Evolutionary conservation across 495 filamentous ascomycete genomes (phyloP), one percentile per base, ranked within the genome.

Genomic region (Hypoxylon cercidicola): DNA sequence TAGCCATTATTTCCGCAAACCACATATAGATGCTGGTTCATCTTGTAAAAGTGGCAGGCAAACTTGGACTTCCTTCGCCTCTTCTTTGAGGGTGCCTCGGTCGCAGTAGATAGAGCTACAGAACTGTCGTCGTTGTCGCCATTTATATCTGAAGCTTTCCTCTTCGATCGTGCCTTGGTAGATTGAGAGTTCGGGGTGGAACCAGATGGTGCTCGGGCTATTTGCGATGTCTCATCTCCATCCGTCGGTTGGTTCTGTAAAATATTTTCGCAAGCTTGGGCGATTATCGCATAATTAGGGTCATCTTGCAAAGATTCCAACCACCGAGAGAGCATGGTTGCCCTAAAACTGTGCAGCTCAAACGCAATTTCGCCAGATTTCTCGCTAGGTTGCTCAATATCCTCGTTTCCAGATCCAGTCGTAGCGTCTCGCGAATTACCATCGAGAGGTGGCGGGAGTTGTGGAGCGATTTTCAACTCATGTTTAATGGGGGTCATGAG

Each of bases 11-110:
- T n/a, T 11, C 41, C n/a, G 21, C 53, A 56, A 8, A 15, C 2
- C 18, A 25, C 19, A 10, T 56, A 56, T 18, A 35, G 8, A 10
- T 46, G 28, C 41, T 56, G 53, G 18, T 56, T 56, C 53, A 34
- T 56, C 41, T 56, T 56, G 39, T 28, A 56, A 16, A 56, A 56
- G 12, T 34, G 53, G 16, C 53, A 56, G 5, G 53, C 53, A 20
- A 35, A 46, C 41, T 56, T 56, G 0, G 25, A 11, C 20, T 21
- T 45, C 20, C 43, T n/a, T 2, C 11, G 15, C 11, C 1, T 28
- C 18, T 46, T 37, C n/a, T 16, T 11, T 21, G 18, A 16, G 0
- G 53, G 30, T 0, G 7, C 15, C 2, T 21, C 41, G 9, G 41
- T 46, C 11, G 25, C 3, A 21, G 4, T 13, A 12, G 41, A 46